phyloP scores from a whole-genome alignment of 2,329 filamentous ascomycete genomes.

The Apiospora arundinis region DNA sequence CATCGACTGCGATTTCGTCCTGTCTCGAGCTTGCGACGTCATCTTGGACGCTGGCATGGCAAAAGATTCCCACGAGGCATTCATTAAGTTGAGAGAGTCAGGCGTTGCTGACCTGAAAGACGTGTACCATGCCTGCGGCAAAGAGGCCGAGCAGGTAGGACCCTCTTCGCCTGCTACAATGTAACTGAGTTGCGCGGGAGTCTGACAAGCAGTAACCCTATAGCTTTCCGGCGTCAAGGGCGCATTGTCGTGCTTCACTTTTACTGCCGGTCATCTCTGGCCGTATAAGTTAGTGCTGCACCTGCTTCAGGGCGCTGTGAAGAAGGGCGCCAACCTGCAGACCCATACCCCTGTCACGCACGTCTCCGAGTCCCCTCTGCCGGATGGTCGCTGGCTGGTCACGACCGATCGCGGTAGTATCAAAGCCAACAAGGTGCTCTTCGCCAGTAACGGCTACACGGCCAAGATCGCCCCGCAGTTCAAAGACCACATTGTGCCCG shows the following conservation, averaged over 20 bases:
- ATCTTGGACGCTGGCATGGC: conserved; percentile 13
- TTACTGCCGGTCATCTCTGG: conserved; percentile 29
- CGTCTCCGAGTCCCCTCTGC: conserved; percentile 26
- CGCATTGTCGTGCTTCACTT: conserved; percentile 37
- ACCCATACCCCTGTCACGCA: conserved; percentile 30
- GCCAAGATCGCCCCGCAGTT: conserved; percentile 40
- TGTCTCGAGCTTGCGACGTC: conserved; percentile 43
- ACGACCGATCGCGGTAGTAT: conserved; percentile 61
- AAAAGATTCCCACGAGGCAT: conserved; percentile 17
- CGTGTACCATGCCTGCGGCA: conserved; percentile 36
- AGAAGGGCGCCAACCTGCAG: conserved; percentile 30
- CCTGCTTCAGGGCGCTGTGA: conserved; percentile 23
- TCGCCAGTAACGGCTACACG: conserved; percentile 45
- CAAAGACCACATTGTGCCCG: conserved; percentile 39
- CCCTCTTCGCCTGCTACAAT: conserved; percentile 20
- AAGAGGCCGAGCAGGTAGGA: conserved; percentile 39
- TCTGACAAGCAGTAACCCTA: conserved; percentile 27
- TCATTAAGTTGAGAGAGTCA: conserved; percentile 35
- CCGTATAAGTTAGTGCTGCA: conserved; percentile 31
- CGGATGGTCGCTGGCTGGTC: conserved; percentile 46
- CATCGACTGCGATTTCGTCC: conserved; percentile 52
- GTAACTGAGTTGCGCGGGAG: conserved; percentile 28
- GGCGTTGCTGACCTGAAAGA: conserved; percentile 36
- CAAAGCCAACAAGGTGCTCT: conserved; percentile 50
- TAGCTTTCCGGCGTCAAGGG: conserved; percentile 39